Percentiles rank a stretch among this genome's conserved stretches.
Evolutionary conservation across 75 land plant species (phyloP).

Genomic region (Cryptomeria japonica): DNA sequence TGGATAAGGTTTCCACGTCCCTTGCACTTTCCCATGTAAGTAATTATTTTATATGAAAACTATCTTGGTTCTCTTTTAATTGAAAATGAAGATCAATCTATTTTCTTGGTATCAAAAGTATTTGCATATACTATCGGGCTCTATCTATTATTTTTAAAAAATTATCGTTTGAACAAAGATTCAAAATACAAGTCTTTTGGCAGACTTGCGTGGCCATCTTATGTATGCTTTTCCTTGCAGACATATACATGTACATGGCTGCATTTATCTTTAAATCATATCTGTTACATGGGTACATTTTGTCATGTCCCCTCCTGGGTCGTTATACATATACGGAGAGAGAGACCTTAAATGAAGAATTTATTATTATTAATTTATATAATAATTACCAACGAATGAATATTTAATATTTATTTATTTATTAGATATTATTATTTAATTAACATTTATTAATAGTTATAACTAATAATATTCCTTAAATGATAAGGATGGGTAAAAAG

Average conservation of each 20-base stretch:
- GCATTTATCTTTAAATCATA: not conserved
- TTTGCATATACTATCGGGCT: not conserved
- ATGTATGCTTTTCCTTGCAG: not conserved
- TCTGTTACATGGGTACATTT: not conserved
- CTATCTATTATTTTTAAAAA: not conserved
- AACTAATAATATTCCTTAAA: too few relatives aligned
- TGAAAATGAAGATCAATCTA: not conserved
- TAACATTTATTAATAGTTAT: too few relatives aligned
- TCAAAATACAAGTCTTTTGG: not conserved
- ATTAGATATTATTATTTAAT: too few relatives aligned
- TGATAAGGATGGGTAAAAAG: too few relatives aligned
- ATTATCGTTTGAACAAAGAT: not conserved
- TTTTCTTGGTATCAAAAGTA: not conserved
- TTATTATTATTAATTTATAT: too few relatives aligned
- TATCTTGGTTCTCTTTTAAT: not conserved
- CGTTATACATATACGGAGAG: too few relatives aligned
- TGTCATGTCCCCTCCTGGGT: too few relatives aligned
- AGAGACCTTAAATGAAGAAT: too few relatives aligned
- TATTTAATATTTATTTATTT: too few relatives aligned
- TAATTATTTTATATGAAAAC: not conserved
- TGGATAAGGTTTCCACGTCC: constrained; percentile 83
- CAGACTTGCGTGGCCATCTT: not conserved
- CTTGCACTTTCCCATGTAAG: constrained; percentile 68
- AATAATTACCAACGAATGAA: too few relatives aligned
- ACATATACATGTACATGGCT: not conserved